Percentiles rank a stretch among this genome's conserved stretches.
Evolutionary conservation across 2,329 filamentous ascomycete genomes (phyloP).

Genomic region (Colletotrichum tofieldiae): DNA sequence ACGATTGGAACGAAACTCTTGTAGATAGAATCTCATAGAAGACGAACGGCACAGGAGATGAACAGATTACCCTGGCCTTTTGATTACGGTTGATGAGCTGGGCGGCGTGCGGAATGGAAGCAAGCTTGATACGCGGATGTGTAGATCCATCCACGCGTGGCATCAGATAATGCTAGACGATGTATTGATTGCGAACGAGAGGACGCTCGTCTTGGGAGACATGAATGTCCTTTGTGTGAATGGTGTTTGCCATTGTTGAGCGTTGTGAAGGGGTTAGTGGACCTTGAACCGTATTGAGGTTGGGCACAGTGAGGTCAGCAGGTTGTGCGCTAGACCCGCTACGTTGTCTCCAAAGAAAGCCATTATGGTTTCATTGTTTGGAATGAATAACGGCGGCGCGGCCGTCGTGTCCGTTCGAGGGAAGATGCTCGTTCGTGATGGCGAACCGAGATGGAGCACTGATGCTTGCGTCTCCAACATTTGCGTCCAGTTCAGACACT

Average conservation of each 20-base stretch:
- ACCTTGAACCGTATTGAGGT: not conserved
- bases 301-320: not conserved
- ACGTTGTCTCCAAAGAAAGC: too few species aligned
- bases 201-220: not conserved
- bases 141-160: not conserved
- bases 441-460: too few species aligned
- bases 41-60: not conserved
- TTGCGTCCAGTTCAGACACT: too few species aligned
- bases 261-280: not conserved
- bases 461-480: too few species aligned
- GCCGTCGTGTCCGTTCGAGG: too few species aligned
- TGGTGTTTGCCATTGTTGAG: not conserved
- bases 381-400: too few species aligned
- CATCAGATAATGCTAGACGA: not conserved
- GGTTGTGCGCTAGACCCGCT: too few species aligned
- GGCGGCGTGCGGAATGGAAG: not conserved
- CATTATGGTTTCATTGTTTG: too few species aligned
- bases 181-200: not conserved
- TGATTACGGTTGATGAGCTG: not conserved
- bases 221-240: not conserved
- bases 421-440: too few species aligned
- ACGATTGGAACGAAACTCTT: slow-evolving; percentile 5
- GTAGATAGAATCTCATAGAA: slow-evolving; percentile 12
- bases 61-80: not conserved
- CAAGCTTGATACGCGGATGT: not conserved